These are phyloP conservation scores for Penicillium sp. DNA, from an alignment of 2,329 filamentous ascomycete genomes.

Conservation along the genomic window DNA sequence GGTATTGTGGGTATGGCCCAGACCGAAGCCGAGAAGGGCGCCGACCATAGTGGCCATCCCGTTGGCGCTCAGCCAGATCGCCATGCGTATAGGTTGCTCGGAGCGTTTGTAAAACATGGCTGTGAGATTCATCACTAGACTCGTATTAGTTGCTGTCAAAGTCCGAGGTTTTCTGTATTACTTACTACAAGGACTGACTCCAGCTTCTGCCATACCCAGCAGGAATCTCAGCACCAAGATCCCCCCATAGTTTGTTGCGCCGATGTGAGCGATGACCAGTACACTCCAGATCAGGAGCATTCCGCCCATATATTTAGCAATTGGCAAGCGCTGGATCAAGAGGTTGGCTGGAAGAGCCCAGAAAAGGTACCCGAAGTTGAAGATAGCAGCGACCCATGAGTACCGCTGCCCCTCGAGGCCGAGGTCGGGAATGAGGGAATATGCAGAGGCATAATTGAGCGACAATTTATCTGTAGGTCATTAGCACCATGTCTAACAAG, in stretches of 20 bases:
- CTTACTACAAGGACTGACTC: constrained; percentile 35
- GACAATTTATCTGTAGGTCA: constrained; percentile 28
- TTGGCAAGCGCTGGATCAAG: constrained; percentile 44
- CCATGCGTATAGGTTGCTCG: constrained; percentile 40
- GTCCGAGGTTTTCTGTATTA: neutral
- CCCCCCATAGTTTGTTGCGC: constrained; percentile 42
- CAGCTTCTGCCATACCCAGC: constrained; percentile 46
- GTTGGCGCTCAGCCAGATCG: constrained; percentile 40
- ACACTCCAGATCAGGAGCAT: constrained; percentile 47
- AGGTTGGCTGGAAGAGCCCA: constrained; percentile 45
- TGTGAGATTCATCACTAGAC: constrained; percentile 35
- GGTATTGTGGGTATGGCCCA: constrained; percentile 34
- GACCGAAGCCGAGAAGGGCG: constrained; percentile 38
- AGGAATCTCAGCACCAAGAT: constrained; percentile 51
- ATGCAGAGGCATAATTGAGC: constrained; percentile 42
- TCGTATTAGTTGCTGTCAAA: constrained; percentile 4
- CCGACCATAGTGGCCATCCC: constrained; percentile 41
- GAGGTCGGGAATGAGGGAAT: constrained; percentile 45
- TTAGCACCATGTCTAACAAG: neutral
- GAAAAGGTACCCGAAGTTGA: constrained; percentile 48
- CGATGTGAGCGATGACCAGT: constrained; percentile 42
- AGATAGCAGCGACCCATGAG: constrained; percentile 48
- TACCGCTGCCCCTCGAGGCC: constrained; percentile 45
- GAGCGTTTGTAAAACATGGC: constrained; percentile 42
- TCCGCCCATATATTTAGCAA: constrained; percentile 44